A percentile compares a stretch with the other conserved stretches of the same genome.
phyloP scores from a whole-genome alignment of 352 stramenopile species.

The Phytophthora pluvialis region DNA sequence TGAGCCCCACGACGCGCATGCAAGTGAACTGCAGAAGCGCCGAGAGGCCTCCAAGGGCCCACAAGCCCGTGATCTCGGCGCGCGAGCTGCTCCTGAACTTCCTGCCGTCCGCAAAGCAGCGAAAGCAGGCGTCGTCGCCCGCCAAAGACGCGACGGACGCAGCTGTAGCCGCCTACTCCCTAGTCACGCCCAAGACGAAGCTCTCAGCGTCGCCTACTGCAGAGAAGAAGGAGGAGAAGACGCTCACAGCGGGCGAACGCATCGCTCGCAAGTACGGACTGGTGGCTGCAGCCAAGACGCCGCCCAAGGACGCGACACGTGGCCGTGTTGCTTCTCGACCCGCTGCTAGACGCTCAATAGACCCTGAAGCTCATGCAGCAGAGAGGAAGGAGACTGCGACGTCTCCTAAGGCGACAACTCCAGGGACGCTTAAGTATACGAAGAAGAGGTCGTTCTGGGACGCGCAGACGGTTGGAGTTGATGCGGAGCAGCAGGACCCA shows the following conservation, averaged over 20 bases:
- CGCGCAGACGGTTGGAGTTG: conserved; percentile 21
- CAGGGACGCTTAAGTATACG: conserved; percentile 2
- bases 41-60: not conserved
- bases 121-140: conserved; percentile 4
- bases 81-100: conserved; percentile 62
- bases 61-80: conserved; percentile 71
- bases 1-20: conserved; percentile 3
- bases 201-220: not conserved
- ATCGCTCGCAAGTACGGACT: conserved; percentile 77
- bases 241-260: conserved; percentile 49
- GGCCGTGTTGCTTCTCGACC: not conserved
- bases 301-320: conserved; percentile 12
- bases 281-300: conserved; percentile 19
- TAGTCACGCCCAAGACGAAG: conserved; percentile 25
- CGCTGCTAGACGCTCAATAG: not conserved
- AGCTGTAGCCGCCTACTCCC: conserved; percentile 23
- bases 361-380: conserved; percentile 2
- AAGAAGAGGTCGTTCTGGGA: conserved; percentile 44
- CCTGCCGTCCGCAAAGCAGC: conserved; percentile 32
- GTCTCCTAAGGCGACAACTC: not conserved
- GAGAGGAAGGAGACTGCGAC: conserved; percentile 3
- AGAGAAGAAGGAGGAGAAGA: conserved; percentile 17
- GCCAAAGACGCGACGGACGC: conserved; percentile 6
- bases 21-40: not conserved
- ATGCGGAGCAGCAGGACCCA: conserved; percentile 5